phyloP scores from a whole-genome alignment of 2,329 filamentous ascomycete species.

The Calycina marina region DNA sequence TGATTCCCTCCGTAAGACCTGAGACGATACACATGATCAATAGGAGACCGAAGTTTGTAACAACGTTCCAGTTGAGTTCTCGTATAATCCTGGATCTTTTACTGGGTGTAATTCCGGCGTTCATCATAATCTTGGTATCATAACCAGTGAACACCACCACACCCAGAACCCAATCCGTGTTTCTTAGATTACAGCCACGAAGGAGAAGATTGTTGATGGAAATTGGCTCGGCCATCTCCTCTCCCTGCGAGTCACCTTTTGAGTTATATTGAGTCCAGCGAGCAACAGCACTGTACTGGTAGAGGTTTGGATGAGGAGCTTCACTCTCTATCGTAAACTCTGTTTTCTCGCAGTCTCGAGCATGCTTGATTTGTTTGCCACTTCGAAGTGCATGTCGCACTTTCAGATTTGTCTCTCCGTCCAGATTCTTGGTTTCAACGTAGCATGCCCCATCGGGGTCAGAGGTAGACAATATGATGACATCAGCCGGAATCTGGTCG shows the following conservation, averaged over 20 bases:
- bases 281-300: constrained; percentile 83
- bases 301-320: constrained; percentile 80
- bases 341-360: constrained; percentile 78
- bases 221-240: constrained; percentile 81
- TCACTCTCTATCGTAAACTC: constrained; percentile 87
- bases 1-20: constrained; percentile 70
- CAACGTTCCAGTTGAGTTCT: constrained; percentile 92
- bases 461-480: constrained; percentile 84
- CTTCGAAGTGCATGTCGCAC: constrained; percentile 83
- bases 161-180: constrained; percentile 91
- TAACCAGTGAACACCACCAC: constrained; percentile 89
- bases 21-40: constrained; percentile 79
- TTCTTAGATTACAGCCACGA: constrained; percentile 82
- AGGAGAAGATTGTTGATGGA: constrained; percentile 91
- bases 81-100: constrained; percentile 85
- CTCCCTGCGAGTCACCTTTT: constrained; percentile 44
- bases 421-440: constrained; percentile 94
- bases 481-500: constrained; percentile 85
- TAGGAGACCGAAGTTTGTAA: constrained; percentile 89
- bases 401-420: constrained; percentile 95
- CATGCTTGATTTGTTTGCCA: constrained; percentile 69
- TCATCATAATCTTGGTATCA: constrained; percentile 99
- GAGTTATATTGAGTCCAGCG: constrained; percentile 67
- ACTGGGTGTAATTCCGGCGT: constrained; percentile 85
- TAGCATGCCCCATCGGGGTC: constrained; percentile 92